These are phyloP conservation scores for Globisporangium solare DNA, from an alignment of 352 stramenopile species.

Conservation along the genomic window DNA sequence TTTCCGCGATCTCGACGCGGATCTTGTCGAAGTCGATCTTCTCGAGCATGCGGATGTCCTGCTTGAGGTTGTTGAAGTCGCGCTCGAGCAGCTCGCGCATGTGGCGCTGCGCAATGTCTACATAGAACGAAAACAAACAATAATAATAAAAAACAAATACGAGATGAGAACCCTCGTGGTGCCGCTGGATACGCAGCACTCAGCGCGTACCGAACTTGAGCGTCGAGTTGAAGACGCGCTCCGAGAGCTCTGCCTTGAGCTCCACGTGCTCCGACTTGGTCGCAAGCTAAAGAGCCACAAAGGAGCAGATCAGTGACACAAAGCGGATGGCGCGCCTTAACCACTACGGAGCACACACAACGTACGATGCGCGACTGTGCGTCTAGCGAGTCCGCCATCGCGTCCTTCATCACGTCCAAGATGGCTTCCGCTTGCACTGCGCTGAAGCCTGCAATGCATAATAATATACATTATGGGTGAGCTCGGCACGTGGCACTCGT, in stretches of 20 bases:
- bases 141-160: no score
- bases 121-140: not conserved
- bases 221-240: conserved; percentile 87
- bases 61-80: conserved; percentile 88
- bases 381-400: conserved; percentile 75
- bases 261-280: conserved; percentile 86
- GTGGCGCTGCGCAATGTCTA: conserved; percentile 87
- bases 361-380: conserved; percentile 64
- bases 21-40: conserved; percentile 90
- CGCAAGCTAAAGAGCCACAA: conserved; percentile 41
- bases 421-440: conserved; percentile 70
- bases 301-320: not conserved
- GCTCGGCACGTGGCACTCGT: not conserved
- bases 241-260: conserved; percentile 79
- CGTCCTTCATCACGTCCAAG: conserved; percentile 74
- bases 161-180: not conserved
- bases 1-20: conserved; percentile 80
- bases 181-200: not conserved
- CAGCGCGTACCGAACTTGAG: conserved; percentile 73
- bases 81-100: conserved; percentile 84
- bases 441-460: conserved; percentile 47
- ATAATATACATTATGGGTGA: not conserved
- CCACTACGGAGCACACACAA: conserved; percentile 2
- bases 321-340: not conserved
- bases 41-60: conserved; percentile 88